These are phyloP conservation scores for Mycosphaerella sp. DNA, from an alignment of 2,329 filamentous ascomycete genomes.

Conservation along the genomic window DNA sequence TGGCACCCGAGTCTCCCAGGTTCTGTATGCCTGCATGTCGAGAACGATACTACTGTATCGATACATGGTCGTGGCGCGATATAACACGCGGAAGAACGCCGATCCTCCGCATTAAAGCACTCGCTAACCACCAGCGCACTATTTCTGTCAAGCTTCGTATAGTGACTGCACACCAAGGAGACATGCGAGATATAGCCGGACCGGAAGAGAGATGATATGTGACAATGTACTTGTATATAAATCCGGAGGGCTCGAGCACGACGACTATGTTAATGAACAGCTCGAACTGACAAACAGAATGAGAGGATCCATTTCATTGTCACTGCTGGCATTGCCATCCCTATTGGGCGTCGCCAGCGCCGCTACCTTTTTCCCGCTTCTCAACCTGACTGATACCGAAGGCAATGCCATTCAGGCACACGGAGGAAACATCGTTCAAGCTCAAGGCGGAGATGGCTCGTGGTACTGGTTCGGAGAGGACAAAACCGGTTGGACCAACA, in stretches of 20 bases:
- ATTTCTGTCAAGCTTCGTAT: background rate
- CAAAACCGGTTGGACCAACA: slow-evolving; percentile 53
- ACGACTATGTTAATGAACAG: background rate
- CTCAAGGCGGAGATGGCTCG: slow-evolving; percentile 39
- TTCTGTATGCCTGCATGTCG: too few species aligned
- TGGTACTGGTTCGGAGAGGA: slow-evolving; percentile 68
- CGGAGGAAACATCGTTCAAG: slow-evolving; percentile 57
- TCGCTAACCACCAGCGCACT: background rate
- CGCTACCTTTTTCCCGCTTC: slow-evolving; percentile 24
- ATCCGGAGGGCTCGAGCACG: background rate
- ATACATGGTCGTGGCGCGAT: background rate
- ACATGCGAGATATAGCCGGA: background rate
- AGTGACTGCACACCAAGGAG: background rate
- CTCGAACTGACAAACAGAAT: background rate
- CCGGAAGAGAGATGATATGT: background rate
- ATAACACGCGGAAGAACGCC: slow-evolving; percentile 5
- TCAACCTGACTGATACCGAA: slow-evolving; percentile 28
- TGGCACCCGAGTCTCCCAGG: too few species aligned
- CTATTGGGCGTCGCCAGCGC: slow-evolving; percentile 5
- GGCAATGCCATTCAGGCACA: slow-evolving; percentile 60
- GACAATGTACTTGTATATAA: background rate
- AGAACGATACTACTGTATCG: too few species aligned
- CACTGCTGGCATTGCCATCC: slow-evolving; percentile 6
- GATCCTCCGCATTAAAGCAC: background rate
- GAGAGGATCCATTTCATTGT: background rate